These are phyloP conservation scores for Neobulgaria alba DNA, from an alignment of 2,329 filamentous ascomycete species.

Conservation along the genomic window DNA sequence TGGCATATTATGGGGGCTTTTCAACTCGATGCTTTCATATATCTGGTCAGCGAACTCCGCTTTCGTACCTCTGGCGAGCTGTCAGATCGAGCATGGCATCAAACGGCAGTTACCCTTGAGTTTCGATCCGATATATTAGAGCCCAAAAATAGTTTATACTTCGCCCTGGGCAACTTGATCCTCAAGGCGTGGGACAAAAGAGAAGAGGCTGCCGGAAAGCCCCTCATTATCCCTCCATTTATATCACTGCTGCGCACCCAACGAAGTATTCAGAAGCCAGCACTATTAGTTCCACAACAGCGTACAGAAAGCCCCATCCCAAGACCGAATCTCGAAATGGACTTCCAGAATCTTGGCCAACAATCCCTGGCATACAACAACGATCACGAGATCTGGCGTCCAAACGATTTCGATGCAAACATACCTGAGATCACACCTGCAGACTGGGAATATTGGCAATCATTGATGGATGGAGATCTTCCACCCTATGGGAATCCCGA, in stretches of 20 bases:
- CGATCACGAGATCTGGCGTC: neutral
- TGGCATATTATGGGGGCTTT: constrained; percentile 31
- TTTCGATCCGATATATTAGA: constrained; percentile 24
- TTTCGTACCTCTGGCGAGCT: constrained; percentile 23
- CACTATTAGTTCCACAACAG: neutral
- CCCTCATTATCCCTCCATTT: constrained; percentile 12
- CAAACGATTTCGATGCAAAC: constrained; percentile 9
- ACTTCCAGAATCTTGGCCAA: neutral
- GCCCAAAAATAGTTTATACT: constrained; percentile 22
- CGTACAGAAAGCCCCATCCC: neutral
- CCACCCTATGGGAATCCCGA: no score
- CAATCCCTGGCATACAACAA: constrained; percentile 9
- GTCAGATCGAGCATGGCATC: constrained; percentile 26
- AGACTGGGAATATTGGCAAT: constrained; percentile 28
- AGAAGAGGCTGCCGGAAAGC: constrained; percentile 17
- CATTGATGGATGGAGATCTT: constrained; percentile 26
- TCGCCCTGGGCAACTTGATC: constrained; percentile 24
- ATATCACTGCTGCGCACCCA: constrained; percentile 19
- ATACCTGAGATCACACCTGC: constrained; percentile 20
- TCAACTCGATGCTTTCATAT: constrained; percentile 30
- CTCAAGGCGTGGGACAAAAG: constrained; percentile 26
- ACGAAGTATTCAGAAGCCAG: constrained; percentile 13
- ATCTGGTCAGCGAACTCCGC: constrained; percentile 29
- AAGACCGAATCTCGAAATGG: neutral
- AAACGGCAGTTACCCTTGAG: constrained; percentile 24